These are phyloP conservation scores for Aspergillus persii DNA, from an alignment of 2,329 filamentous ascomycete species.

Conservation along the genomic window DNA sequence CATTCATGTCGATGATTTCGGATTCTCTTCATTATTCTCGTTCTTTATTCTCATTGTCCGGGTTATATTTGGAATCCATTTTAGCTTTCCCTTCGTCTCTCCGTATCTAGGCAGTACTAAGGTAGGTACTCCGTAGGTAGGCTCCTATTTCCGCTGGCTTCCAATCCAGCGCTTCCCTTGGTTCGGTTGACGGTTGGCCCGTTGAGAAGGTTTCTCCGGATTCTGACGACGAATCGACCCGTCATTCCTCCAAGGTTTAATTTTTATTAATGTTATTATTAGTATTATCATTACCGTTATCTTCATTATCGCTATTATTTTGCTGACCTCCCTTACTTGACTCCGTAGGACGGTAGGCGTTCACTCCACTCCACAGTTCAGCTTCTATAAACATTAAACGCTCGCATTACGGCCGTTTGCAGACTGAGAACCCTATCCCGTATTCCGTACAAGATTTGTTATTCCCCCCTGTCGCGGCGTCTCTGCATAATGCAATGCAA, in stretches of 20 bases:
- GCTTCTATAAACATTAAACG: background rate
- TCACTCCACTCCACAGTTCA: background rate
- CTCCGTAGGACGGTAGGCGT: background rate
- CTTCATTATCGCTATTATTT: background rate
- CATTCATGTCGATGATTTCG: no score
- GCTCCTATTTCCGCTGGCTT: no score
- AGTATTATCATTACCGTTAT: background rate
- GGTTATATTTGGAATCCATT: background rate
- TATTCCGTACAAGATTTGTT: background rate
- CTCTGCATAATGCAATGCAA: slow-evolving; percentile 9
- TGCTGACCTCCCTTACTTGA: background rate
- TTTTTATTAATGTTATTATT: background rate
- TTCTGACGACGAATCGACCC: slow-evolving; percentile 7
- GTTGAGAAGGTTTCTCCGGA: background rate
- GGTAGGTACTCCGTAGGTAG: no score
- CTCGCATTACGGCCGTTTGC: background rate
- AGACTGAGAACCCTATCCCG: background rate
- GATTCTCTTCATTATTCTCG: background rate
- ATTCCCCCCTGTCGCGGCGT: background rate
- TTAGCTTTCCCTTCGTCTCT: background rate
- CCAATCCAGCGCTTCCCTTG: background rate
- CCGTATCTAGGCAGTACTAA: no score
- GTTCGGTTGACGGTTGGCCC: background rate
- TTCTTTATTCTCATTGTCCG: background rate
- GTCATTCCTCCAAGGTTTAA: slow-evolving; percentile 7